phyloP scores from a whole-genome alignment of 768 basidiomycete genomes.

The Antrodiella citrinella region DNA sequence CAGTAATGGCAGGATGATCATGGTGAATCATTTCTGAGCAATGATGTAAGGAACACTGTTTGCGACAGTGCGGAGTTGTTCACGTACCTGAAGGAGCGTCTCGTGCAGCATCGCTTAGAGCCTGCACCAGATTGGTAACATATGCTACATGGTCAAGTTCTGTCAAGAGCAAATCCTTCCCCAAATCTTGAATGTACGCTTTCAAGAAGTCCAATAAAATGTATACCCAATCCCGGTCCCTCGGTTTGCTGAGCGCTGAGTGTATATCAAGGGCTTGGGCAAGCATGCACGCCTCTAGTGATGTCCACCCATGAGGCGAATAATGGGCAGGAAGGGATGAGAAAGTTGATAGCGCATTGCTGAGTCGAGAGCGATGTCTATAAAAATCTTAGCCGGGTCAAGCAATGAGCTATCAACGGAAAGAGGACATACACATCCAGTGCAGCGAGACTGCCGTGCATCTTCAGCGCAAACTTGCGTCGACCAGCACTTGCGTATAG shows the following conservation, averaged over 20 bases:
- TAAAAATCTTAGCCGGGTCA: background rate
- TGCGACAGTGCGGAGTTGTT: too few species aligned
- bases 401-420: background rate
- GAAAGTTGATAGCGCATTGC: conserved; percentile 60
- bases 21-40: conserved; percentile 55
- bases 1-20: conserved; percentile 61
- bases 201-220: conserved; percentile 71
- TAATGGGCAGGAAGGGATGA: conserved; percentile 82
- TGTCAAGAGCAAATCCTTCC: conserved; percentile 44
- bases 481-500: conserved; percentile 79
- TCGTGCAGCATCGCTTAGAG: conserved; percentile 40
- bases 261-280: conserved; percentile 68
- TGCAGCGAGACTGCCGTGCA: conserved; percentile 82
- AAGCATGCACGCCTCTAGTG: conserved; percentile 73
- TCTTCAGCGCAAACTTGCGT: conserved; percentile 74
- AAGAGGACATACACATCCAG: conserved; percentile 70
- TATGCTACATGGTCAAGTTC: conserved; percentile 44
- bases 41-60: conserved; percentile 12
- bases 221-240: conserved; percentile 75
- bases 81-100: conserved; percentile 46
- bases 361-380: conserved; percentile 62
- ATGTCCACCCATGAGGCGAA: conserved; percentile 73
- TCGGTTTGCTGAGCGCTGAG: conserved; percentile 41
- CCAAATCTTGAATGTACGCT: conserved; percentile 49
- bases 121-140: conserved; percentile 40